Conservation (phyloP, 352 stramenopile genomes). For the Globisporangium emineosum region DNA sequence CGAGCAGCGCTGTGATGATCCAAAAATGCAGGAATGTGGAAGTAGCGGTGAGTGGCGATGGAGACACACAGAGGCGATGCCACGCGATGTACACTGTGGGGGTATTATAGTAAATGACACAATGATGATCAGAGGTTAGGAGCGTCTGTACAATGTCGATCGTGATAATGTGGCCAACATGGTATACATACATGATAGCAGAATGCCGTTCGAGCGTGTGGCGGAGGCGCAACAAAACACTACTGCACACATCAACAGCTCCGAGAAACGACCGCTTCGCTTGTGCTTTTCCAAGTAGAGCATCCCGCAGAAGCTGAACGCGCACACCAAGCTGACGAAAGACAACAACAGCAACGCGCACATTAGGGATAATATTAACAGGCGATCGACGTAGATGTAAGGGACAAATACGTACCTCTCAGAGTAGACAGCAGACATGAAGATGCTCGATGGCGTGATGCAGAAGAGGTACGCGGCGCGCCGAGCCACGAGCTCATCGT, state of each 20-base stretch:
- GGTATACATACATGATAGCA: constrained; percentile 66
- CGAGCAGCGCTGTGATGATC: constrained; percentile 55
- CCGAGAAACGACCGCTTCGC: constrained; percentile 18
- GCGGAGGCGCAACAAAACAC: constrained; percentile 64
- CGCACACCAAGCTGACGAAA: constrained; percentile 57
- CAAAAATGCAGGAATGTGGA: constrained; percentile 52
- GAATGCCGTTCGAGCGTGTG: constrained; percentile 74
- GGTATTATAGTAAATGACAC: neutral
- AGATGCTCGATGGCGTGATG: constrained; percentile 72
- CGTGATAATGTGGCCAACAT: neutral
- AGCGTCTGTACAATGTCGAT: neutral
- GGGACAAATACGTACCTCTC: constrained; percentile 42
- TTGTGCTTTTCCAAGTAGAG: constrained; percentile 48
- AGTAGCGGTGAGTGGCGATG: constrained; percentile 26
- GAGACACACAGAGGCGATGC: constrained; percentile 56
- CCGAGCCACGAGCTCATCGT: constrained; percentile 47
- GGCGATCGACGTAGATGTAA: neutral
- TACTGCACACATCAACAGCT: constrained; percentile 39
- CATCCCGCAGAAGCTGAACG: constrained; percentile 77
- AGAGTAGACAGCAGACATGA: constrained; percentile 79
- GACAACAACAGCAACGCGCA: neutral
- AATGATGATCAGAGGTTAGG: neutral
- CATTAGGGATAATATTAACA: neutral
- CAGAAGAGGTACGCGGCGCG: constrained; percentile 75
- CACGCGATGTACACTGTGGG: constrained; percentile 70